Base-by-base conservation (phyloP, 495 filamentous ascomycete genomes). In the Aspergillus conjunctus region DNA sequence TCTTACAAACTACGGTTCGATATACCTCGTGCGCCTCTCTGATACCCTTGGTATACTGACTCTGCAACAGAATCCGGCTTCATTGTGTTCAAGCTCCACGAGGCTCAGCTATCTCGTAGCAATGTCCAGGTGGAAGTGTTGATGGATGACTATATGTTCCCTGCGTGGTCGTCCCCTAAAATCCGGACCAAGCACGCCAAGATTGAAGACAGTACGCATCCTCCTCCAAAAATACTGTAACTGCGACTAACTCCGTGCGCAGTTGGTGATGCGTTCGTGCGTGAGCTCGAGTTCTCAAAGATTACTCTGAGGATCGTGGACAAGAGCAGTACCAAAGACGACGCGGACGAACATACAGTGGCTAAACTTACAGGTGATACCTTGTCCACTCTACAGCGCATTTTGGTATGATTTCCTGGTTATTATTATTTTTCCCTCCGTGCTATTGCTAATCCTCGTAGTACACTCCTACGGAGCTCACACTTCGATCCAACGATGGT, bases 71-170 rank as follows among this genome's bases (percentile, higher is more conserved):
- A 96, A 72, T 93, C 91, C 53, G 94, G 94, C 41, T 84, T 99
- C 51, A 80, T 99, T 55, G 90, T 98, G 48, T 98, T 98, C 84
- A 92, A 91, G 68, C 82, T 99, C 58, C 87, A 97, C 66, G 91
- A 97, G 60, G 91, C 86, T 30, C 85, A 95, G 43, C 79, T 98
- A 60, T 82, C 88, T 15, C 87, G 90, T 58, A 85, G 79, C 49
- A 84, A 92, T 65, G 88, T 87, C 21, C 87, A 91, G 66, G 76
- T 99, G 34, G 93, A 99, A 68, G 86, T 98, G 18, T 68, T 95
- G 48, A 93, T 98, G 74, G 94, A 99, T 73, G 94, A 99, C 67
- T 91, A 92, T 82, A 82, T 89, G 46, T 98, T 93, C 81, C 90
- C 94, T 1, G 87, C 92, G 2, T 97, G 95, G 68, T 77, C 79